Evolutionary conservation across 345 rosid genomes (phyloP), one percentile per base, ranked within the genome.

Genomic region (Eucalyptus cladocalyx): DNA sequence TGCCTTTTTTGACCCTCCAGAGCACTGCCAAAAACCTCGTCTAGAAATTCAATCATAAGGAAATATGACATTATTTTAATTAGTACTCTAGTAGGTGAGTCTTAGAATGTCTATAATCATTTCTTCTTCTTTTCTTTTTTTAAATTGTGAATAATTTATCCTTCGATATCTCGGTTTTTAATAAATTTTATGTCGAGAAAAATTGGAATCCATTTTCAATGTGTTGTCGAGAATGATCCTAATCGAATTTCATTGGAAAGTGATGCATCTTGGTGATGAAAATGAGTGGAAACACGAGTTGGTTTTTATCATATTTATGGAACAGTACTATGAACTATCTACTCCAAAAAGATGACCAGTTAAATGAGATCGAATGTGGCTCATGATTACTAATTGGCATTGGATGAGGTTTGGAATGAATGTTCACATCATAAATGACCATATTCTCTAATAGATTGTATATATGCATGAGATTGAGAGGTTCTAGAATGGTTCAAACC

Each of bases 101-200:
- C 76, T n/a, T 3, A 32, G 23, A 17, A 32, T 32, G 42, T 17
- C 80, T 32, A 69, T 34, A 32, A 32, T 67, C 0, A 65, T 51
- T 47, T 37, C 40, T 37, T 37, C 40, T 37, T 37, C 4, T 1
- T 3, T 60, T 12, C 15, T 4, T 2, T 7, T 15, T 34, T 34
- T 4, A 47, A 45, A n/a, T 6, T 8, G 3, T 16, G 24, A 17
- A 69, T 8, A 69, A 17, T 69, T 32, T n/a, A 18, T 34, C 24
- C 12, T 34, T 2, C 4, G 0, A 34, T 9, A 69, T 34, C 42
- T 69, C 7, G 0, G 2, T 17, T 17, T 32, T 62, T 11, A 9
- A 16, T 5, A 16, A 13, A n/a, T 32, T 67, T 18, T 8, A 34
- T 34, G 6, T 0, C 1, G 21, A 17, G 24, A 17, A 69, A 17